A percentile compares a stretch with the other conserved stretches of the same genome.
Evolutionary conservation across 2,329 filamentous ascomycete genomes (phyloP).

Genomic region (Talaromyces pinophilus): DNA sequence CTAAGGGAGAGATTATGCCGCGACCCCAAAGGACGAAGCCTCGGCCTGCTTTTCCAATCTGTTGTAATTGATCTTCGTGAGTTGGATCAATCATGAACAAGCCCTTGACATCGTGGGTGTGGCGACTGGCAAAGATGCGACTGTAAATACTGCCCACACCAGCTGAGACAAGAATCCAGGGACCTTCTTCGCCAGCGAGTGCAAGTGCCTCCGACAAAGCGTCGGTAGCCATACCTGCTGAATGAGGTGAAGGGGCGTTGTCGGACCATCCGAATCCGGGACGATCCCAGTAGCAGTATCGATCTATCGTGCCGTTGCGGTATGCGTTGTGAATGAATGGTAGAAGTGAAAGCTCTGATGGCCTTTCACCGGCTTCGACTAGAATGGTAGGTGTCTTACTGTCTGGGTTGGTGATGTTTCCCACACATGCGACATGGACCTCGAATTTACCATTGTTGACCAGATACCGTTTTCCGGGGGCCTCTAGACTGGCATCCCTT

Average conservation of each 20-base stretch:
- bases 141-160: constrained; percentile 87
- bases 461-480: constrained; percentile 73
- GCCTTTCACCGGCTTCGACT: constrained; percentile 77
- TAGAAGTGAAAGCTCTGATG: constrained; percentile 77
- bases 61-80: constrained; percentile 77
- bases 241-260: constrained; percentile 89
- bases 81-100: constrained; percentile 83
- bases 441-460: constrained; percentile 84
- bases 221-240: constrained; percentile 88
- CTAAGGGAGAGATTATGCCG: constrained; percentile 83
- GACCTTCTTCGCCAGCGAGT: constrained; percentile 76
- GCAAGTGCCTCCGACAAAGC: constrained; percentile 83
- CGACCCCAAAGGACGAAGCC: constrained; percentile 86
- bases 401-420: constrained; percentile 63
- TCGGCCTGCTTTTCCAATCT: constrained; percentile 63
- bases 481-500: constrained; percentile 71
- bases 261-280: constrained; percentile 88
- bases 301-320: constrained; percentile 75
- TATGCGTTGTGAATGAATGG: constrained; percentile 75
- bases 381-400: constrained; percentile 71
- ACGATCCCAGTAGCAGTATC: constrained; percentile 95
- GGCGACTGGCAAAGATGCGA: constrained; percentile 84
- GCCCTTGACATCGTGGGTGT: constrained; percentile 72
- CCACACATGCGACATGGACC: constrained; percentile 81
- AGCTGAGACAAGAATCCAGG: constrained; percentile 84